These are phyloP conservation scores for Akanthomyces uredinophilus DNA, from an alignment of 2,329 filamentous ascomycete species.

Conservation along the genomic window DNA sequence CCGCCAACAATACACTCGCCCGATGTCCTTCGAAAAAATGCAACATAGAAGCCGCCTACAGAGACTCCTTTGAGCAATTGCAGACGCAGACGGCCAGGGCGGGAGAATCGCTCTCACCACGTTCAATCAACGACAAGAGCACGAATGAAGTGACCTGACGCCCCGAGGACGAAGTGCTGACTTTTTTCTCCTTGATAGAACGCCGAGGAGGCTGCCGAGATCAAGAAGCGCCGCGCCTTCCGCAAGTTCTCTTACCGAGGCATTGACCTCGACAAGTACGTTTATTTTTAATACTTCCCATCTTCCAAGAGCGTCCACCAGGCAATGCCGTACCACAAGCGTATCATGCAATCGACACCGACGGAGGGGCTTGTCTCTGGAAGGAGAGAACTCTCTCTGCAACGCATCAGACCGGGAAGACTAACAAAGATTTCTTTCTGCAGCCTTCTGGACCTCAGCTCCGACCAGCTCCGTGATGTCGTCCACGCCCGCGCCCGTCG, in stretches of 20 bases:
- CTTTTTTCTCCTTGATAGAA: constrained; percentile 53
- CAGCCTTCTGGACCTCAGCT: constrained; percentile 97
- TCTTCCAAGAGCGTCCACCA: neutral
- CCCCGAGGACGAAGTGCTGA: constrained; percentile 24
- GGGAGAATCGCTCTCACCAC: neutral
- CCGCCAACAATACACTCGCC: neutral
- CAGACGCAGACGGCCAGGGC: neutral
- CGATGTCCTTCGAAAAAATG: neutral
- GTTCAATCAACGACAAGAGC: neutral
- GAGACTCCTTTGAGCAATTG: neutral
- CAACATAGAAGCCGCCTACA: neutral
- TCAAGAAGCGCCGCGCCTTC: constrained; percentile 99
- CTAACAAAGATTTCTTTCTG: constrained; percentile 21
- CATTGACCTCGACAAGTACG: constrained; percentile 99
- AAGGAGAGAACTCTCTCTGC: neutral
- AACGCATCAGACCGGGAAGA: neutral
- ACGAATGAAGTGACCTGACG: neutral
- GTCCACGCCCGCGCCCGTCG: constrained; percentile 98
- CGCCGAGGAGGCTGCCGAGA: constrained; percentile 95
- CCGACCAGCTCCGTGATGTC: constrained; percentile 98
- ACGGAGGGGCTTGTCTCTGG: neutral
- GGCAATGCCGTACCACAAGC: neutral
- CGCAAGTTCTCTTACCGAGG: constrained; percentile 99
- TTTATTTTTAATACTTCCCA: constrained; percentile 22
- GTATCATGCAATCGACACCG: neutral